Evolutionary conservation across 2,329 filamentous ascomycete genomes (phyloP).

Genomic region (Penicillium sp.): DNA sequence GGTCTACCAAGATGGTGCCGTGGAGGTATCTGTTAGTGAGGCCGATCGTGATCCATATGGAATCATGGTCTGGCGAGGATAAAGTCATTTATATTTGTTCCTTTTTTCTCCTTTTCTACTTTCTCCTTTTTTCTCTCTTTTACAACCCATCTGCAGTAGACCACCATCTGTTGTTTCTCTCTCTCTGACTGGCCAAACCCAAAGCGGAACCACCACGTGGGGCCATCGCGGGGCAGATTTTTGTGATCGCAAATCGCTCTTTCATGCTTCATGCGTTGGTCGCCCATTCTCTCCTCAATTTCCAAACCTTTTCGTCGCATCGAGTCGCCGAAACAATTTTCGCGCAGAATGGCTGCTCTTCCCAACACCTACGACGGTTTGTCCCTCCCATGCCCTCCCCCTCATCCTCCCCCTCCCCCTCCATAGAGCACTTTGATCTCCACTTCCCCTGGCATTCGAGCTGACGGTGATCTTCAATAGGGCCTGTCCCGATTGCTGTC

Average conservation of each 20-base stretch:
- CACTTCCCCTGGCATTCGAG: neutral
- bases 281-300: constrained; percentile 23
- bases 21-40: constrained; percentile 74
- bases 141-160: no score
- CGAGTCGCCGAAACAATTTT: constrained; percentile 38
- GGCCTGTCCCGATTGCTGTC: constrained; percentile 78
- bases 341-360: constrained; percentile 56
- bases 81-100: neutral
- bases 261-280: constrained; percentile 15
- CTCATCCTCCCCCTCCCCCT: no score
- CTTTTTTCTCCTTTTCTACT: neutral
- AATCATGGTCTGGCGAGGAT: constrained; percentile 58
- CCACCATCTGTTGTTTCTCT: neutral
- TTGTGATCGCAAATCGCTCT: constrained; percentile 17
- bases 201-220: constrained; percentile 25
- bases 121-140: neutral
- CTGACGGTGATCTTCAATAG: constrained; percentile 29
- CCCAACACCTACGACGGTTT: constrained; percentile 64
- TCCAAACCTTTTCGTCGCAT: constrained; percentile 35
- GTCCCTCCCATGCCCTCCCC: no score
- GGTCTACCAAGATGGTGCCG: constrained; percentile 57
- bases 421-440: no score
- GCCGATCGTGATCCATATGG: constrained; percentile 87
- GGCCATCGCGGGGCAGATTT: constrained; percentile 30
- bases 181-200: no score